Conservation (phyloP, 1,284 basidiomycete species). For the Moniliophthora roreri region DNA sequence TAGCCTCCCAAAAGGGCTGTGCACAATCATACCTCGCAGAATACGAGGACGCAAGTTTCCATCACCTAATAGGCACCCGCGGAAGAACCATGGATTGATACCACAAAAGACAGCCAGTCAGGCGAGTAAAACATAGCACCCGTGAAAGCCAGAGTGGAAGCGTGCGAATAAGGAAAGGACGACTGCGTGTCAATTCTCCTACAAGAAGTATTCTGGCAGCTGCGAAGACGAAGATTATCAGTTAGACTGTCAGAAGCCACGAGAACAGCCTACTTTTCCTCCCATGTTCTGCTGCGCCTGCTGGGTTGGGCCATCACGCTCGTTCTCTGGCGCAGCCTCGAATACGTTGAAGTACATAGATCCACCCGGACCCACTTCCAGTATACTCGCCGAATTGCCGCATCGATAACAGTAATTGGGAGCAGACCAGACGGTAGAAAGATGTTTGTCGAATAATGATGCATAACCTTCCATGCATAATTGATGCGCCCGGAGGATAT, state of each 20-base stretch:
- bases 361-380: slow-evolving; percentile 93
- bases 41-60: no score
- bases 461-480: slow-evolving; percentile 99
- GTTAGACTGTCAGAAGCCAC: slow-evolving; percentile 12
- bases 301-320: slow-evolving; percentile 77
- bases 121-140: not conserved
- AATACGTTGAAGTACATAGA: slow-evolving; percentile 97
- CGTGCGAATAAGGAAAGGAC: no score
- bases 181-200: slow-evolving; percentile 18
- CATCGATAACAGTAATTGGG: slow-evolving; percentile 99
- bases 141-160: not conserved
- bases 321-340: slow-evolving; percentile 98
- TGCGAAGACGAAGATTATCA: slow-evolving; percentile 25
- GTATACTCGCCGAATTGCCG: slow-evolving; percentile 95
- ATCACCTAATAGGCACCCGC: no score
- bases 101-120: no score
- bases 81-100: no score
- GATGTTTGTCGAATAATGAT: slow-evolving; percentile 91
- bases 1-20: no score
- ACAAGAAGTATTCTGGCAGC: slow-evolving; percentile 75
- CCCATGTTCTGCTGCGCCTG: slow-evolving; percentile 68
- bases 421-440: slow-evolving; percentile 98
- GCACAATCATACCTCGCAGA: no score
- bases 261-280: slow-evolving; percentile 52
- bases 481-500: slow-evolving; percentile 97